Evolutionary conservation across 257 asterid genomes (phyloP).

Genomic region (Solanum boliviense): DNA sequence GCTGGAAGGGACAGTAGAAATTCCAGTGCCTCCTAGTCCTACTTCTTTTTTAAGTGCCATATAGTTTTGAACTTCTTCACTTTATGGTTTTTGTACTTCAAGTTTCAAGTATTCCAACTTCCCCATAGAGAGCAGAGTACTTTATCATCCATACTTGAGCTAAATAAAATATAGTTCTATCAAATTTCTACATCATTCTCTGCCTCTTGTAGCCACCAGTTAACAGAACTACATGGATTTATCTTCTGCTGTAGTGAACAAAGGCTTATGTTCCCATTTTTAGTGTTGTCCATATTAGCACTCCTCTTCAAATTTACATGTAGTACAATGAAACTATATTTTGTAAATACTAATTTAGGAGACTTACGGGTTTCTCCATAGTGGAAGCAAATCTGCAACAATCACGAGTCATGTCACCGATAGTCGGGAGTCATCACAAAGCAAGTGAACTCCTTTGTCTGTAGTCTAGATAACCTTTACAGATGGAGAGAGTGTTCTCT

Average conservation of each 20-base stretch:
- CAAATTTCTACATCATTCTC: neutral
- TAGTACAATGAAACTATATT: neutral
- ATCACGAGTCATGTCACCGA: too few relatives aligned
- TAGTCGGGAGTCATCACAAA: neutral
- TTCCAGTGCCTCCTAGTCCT: conserved; percentile 46
- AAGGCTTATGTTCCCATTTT: neutral
- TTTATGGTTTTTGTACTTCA: neutral
- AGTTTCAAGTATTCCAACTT: neutral
- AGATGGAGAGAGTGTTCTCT: neutral
- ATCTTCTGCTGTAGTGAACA: neutral
- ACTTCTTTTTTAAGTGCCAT: conserved; percentile 25
- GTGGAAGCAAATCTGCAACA: too few relatives aligned
- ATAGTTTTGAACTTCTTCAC: conserved; percentile 3
- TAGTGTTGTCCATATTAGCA: neutral
- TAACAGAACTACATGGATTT: neutral
- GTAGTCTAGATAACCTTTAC: neutral
- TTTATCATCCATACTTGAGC: neutral
- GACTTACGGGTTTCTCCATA: neutral
- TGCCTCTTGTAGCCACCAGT: neutral
- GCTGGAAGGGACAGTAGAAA: conserved; percentile 54
- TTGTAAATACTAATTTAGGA: neutral
- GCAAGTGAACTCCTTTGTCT: neutral
- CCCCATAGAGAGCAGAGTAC: neutral
- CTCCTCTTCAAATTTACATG: neutral
- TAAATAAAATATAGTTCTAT: neutral